Evolutionary conservation across 495 filamentous ascomycete species (phyloP).

Genomic region (Tuber calosporum): DNA sequence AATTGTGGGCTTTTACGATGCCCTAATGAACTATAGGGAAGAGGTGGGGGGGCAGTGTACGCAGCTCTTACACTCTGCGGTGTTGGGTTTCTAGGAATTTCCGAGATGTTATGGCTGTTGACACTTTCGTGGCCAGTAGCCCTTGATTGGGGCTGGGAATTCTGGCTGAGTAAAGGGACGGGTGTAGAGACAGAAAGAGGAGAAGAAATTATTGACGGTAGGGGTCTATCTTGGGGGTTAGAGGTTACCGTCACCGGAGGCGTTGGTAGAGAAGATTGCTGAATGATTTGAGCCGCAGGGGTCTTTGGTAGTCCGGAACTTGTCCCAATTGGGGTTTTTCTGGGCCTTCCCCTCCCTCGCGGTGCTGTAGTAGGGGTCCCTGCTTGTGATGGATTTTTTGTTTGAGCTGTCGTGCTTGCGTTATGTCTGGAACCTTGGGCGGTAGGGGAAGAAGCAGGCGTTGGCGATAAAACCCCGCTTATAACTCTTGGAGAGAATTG

Average conservation of each 20-base stretch:
- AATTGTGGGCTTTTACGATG: conserved; percentile 10
- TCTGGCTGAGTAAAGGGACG: not conserved
- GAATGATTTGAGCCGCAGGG: not conserved
- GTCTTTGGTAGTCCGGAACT: not conserved
- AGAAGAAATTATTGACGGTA: not conserved
- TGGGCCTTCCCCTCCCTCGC: not conserved
- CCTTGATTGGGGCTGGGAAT: not conserved
- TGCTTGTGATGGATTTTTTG: not conserved
- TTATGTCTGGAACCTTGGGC: not conserved
- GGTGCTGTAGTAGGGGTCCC: not conserved
- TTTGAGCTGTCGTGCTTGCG: not conserved
- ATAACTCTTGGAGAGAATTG: not conserved
- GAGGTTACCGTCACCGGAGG: not conserved
- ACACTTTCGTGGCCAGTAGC: not conserved
- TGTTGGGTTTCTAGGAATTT: conserved; percentile 18
- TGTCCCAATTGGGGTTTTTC: not conserved
- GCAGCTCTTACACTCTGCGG: conserved; percentile 33
- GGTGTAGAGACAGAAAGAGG: not conserved
- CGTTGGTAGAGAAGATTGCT: not conserved
- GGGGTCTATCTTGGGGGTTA: not conserved
- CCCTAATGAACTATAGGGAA: not conserved
- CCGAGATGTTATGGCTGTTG: not conserved
- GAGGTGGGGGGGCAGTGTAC: conserved; percentile 2
- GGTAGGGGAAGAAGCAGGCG: not conserved
- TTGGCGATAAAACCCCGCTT: not conserved